Conservation (phyloP, 2,329 filamentous ascomycete species). For the Penicillium sp. region DNA sequence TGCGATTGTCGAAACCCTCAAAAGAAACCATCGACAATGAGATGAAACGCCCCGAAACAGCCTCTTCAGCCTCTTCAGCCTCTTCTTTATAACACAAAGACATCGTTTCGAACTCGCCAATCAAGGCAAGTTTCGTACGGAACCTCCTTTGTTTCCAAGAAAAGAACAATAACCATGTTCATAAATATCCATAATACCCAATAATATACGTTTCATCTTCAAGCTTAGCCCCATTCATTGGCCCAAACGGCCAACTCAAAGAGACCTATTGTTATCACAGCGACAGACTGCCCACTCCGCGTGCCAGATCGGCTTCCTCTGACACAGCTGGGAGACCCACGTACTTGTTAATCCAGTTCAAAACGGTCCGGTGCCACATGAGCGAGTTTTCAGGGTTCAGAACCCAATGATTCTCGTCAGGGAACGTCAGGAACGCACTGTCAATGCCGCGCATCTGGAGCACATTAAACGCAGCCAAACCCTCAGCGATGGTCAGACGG, state of each 20-base stretch:
- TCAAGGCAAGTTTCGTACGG: neutral
- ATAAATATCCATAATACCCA: neutral
- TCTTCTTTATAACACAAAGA: constrained; percentile 3
- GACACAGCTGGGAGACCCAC: constrained; percentile 51
- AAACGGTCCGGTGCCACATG: constrained; percentile 82
- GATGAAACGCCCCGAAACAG: constrained; percentile 14
- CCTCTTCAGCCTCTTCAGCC: constrained; percentile 6
- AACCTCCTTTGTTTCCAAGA: constrained; percentile 12
- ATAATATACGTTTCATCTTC: constrained; percentile 2
- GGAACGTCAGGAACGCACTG: constrained; percentile 76
- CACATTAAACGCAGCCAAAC: constrained; percentile 79
- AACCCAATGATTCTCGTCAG: constrained; percentile 79
- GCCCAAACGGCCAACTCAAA: neutral
- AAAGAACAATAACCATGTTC: constrained; percentile 3
- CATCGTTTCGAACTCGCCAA: neutral
- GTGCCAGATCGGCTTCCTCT: constrained; percentile 25
- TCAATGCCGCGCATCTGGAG: constrained; percentile 72
- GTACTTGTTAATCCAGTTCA: constrained; percentile 69
- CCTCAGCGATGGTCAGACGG: constrained; percentile 79
- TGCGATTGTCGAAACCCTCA: constrained; percentile 7
- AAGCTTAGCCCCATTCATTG: neutral
- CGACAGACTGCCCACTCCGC: constrained; percentile 18
- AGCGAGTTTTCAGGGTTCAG: constrained; percentile 87
- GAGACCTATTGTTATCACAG: constrained; percentile 10
- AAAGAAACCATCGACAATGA: constrained; percentile 14